Base-by-base conservation (phyloP, 2,329 filamentous ascomycete species). In the Cladosporium austrohemisphaericum region DNA sequence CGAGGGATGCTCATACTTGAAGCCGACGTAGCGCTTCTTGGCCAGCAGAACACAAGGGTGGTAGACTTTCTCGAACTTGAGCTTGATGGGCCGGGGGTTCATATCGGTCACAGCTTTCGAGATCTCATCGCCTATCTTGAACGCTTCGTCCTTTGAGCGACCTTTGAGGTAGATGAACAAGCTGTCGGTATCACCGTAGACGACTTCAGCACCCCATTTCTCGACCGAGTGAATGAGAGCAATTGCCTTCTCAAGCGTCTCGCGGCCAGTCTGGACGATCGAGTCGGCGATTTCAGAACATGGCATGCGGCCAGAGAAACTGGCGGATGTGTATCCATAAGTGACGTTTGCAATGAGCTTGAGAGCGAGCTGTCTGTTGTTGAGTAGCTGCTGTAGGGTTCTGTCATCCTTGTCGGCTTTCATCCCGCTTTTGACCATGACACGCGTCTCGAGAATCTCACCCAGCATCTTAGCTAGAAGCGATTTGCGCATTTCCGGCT, bases 261-360 rank as follows among this genome's bases (percentile, higher is more conserved):
- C 93, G 10, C 93, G 83, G 1, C 87, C 93, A 0, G 92, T 95
- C 67, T 98, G 92, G 0, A 98, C 93, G 60, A 98, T 98, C 68
- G 89, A 95, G 71, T 98, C 93, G 6, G 93, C 93, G 55, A 98
- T 95, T 67, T 98, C 93, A 1, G 90, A 89, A 67, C 93, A 98
- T 0, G 93, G 93, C 93, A 98, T 97, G 19, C 93, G 83, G 0
- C 93, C 93, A 0, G 92, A 97, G 67, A 96, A 98, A 0, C 89
- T 94, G 0, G 93, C 93, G 2, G 93, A 97, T 0, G 93, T 93
- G 69, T 98, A 98, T 9, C 93, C 93, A 62, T 98, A 98, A 0
- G 93, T 98, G 57, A 98, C 93, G 60, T 98, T 98, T n/a, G 93
- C 93, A 31, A 98, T 88, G 5, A 98, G 76, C 65, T 98, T 98